Base-by-base conservation (phyloP, 805 yeast species). In the Sugiyamaella qingdaonensis region DNA sequence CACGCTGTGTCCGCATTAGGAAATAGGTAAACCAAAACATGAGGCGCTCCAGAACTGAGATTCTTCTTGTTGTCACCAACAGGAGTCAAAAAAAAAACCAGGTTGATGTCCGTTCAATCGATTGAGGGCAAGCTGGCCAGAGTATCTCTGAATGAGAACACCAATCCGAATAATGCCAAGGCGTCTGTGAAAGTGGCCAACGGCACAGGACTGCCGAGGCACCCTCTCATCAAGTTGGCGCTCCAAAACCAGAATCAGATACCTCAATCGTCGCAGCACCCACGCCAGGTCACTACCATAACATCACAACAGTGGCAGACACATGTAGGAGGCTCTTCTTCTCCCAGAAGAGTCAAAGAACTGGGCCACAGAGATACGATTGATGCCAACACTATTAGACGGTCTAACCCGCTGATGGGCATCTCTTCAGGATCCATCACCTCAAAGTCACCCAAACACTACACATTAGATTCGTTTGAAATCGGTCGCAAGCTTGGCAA, bases 401-500 rank as follows among this genome's bases (percentile, higher is more conserved):
- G 54, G 29, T 55, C 62, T 9, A 59, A 57, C 32, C 60, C 64
- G 10, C 53, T 60, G 33, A 42, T 53, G 3, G 64, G 65, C 1
- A 48, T 60, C 11, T 46, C 46, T 14, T 45, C 47, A 11, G 32
- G 36, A 11, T 24, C 48, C 21, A 34, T 47, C 41, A 32, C 32
- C 18, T 24, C 50, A 34, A 42, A 49, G 31, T 29, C 47, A 9
- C 48, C 52, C 13, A 56, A 67, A 14, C 61, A 71, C 33, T 77
- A 73, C 59, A 60, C 77, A 0, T 68, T 83, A 19, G 69, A 73
- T 29, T 94, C 88, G 64, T 92, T 92, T 69, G 96, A 90, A 60
- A 78, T 92, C 42, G 98, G 97, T 14, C 79, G 84, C 51, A 83
- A 85, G 53, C 75, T 92, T 47, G 99, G 98, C 0, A 89, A 88